These are phyloP conservation scores for Ophiostoma sp. DNA, from an alignment of 2,329 filamentous ascomycete species.

Conservation along the genomic window DNA sequence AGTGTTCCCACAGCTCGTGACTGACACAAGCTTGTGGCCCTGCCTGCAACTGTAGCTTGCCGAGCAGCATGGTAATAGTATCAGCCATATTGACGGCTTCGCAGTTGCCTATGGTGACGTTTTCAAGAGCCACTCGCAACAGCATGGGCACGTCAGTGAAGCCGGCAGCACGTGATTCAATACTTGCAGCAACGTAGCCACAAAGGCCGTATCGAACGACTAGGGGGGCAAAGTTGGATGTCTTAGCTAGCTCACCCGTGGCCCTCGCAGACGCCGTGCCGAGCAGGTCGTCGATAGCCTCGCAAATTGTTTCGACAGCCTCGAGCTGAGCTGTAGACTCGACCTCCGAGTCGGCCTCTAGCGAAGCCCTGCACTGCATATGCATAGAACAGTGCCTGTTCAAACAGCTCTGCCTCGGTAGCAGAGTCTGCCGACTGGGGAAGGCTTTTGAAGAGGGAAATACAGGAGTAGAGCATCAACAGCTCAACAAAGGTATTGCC, in stretches of 20 bases:
- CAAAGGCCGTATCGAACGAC: not conserved
- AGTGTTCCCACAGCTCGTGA: too few relatives aligned
- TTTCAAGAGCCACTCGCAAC: not conserved
- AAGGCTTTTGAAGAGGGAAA: not conserved
- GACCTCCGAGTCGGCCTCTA: not conserved
- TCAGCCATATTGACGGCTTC: too few relatives aligned
- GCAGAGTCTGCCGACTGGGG: too few relatives aligned
- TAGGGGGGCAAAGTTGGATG: not conserved
- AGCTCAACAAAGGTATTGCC: not conserved
- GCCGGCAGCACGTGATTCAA: not conserved
- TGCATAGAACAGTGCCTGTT: not conserved
- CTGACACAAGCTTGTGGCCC: too few relatives aligned
- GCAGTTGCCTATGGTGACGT: too few relatives aligned
- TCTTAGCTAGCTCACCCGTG: not conserved
- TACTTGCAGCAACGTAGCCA: not conserved
- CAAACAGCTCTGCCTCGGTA: not conserved
- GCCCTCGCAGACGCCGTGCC: not conserved
- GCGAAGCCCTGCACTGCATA: not conserved
- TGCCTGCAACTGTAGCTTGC: too few relatives aligned
- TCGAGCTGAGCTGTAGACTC: not conserved
- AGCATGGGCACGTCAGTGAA: not conserved
- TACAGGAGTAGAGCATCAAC: not conserved
- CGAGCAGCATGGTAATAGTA: too few relatives aligned
- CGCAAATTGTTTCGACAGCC: not conserved
- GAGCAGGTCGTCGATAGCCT: not conserved